A percentile compares a stretch with the other conserved stretches of the same genome.
Evolutionary conservation across 208 protist genomes (phyloP).

Genomic region (Trichomonas gallinae): DNA sequence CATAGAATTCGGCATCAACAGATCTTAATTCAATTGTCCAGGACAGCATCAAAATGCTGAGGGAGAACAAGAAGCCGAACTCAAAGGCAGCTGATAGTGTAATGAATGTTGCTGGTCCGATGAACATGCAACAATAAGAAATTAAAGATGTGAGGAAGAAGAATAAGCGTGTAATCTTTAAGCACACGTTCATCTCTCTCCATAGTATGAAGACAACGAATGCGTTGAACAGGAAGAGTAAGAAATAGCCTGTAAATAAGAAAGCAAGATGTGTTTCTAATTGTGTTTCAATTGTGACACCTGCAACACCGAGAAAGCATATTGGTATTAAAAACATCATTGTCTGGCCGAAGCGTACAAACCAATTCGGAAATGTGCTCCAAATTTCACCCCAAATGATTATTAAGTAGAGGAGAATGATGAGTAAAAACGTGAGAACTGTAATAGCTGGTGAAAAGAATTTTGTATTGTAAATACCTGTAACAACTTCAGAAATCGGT

Average conservation of each 20-base stretch:
- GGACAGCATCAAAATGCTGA: neutral
- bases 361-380: neutral
- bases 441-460: neutral
- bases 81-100: neutral
- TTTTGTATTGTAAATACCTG: neutral
- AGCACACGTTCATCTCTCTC: neutral
- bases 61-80: neutral
- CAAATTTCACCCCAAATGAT: neutral
- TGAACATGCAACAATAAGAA: neutral
- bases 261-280: neutral
- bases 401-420: neutral
- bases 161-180: neutral
- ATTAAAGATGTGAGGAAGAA: neutral
- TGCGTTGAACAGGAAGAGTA: neutral
- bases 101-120: neutral
- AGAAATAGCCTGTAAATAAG: neutral
- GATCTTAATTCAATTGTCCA: neutral
- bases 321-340: neutral
- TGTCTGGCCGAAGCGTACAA: neutral
- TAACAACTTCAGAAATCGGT: neutral
- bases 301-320: neutral
- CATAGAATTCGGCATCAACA: neutral
- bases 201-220: neutral
- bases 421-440: neutral
- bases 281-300: neutral